Base-by-base conservation (phyloP, 441 rosid species). In the Jatropha multifida region DNA sequence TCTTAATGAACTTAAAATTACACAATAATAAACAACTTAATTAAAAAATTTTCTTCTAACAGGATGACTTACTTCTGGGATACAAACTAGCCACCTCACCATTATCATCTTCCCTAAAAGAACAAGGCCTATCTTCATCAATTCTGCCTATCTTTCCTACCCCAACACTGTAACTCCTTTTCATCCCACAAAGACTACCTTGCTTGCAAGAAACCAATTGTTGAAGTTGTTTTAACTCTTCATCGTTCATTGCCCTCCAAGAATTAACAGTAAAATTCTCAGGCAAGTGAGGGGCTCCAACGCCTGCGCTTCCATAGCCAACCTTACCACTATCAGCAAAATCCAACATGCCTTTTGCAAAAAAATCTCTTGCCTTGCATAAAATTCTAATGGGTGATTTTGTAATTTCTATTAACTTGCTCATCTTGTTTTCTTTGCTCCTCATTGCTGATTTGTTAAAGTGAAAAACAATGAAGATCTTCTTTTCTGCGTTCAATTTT, bases 91-190 rank as follows among this genome's bases (percentile, higher is more conserved):
- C 48, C 37, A 14, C 11, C 10, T 7, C 20, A 18, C 8, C 37
- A 62, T 4, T 42, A 40, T 71, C 76, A 48, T 76, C 81, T 66
- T 84, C 91, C 76, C 78, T 84, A 14, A 86, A 86, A 4, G 73
- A 66, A 71, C 85, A 83, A 74, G 87, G 75, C 69, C 60, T 75
- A 51, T 85, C 81, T 72, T 88, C 90, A 11, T 86, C 86, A 69
- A 83, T 86, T 62, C 75, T 83, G 56, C 89, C 87, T 23, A 86
- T 82, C 80, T 71, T 83, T 68, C 91, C 89, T 4, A 86, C 37
- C 65, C 83, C 83, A 17, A 85, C 88, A 63, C 87, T 83, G 18
- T 85, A 82, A 65, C 83, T 81, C 68, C 76, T 58, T 69, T 75
- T 77, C 64, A 79, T 52, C 66, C 76, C 77, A 51, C 65, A 32